Percentiles rank a stretch among this genome's conserved stretches.
phyloP scores from a whole-genome alignment of 1,139 yeast species.

The Pichia sp. region DNA sequence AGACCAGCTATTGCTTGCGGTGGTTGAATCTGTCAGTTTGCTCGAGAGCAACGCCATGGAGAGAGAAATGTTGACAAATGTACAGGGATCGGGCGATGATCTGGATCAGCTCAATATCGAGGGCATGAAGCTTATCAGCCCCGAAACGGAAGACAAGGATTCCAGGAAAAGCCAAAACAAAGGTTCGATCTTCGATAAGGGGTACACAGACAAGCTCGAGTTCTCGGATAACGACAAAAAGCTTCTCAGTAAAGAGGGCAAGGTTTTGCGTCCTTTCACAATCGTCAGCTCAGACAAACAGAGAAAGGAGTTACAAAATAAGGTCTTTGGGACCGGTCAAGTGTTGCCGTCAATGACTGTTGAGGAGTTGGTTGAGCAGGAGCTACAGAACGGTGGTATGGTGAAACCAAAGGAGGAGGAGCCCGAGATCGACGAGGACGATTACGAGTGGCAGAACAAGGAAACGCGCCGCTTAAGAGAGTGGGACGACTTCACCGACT shows the following conservation, averaged over 20 bases:
- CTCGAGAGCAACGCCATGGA: slow-evolving; percentile 19
- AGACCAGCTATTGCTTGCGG: slow-evolving; percentile 11
- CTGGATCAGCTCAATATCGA: slow-evolving; percentile 8
- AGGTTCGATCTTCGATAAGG: slow-evolving; percentile 23
- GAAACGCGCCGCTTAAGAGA: slow-evolving; percentile 64
- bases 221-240: slow-evolving; percentile 30
- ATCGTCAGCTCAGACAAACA: slow-evolving; percentile 40
- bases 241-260: slow-evolving; percentile 63
- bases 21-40: slow-evolving; percentile 12
- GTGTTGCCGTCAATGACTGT: slow-evolving; percentile 91
- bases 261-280: slow-evolving; percentile 79
- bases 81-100: slow-evolving; percentile 5
- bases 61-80: slow-evolving; percentile 16
- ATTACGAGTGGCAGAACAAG: slow-evolving; percentile 43
- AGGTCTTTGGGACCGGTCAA: slow-evolving; percentile 91
- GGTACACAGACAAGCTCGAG: slow-evolving; percentile 27
- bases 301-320: slow-evolving; percentile 52
- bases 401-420: slow-evolving; percentile 45
- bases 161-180: slow-evolving; percentile 14
- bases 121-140: slow-evolving; percentile 36
- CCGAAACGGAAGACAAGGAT: slow-evolving; percentile 15
- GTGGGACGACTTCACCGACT: slow-evolving; percentile 94
- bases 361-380: slow-evolving; percentile 86
- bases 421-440: slow-evolving; percentile 49
- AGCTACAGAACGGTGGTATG: slow-evolving; percentile 79